phyloP scores from a whole-genome alignment of 2,329 filamentous ascomycete genomes.

The Aspergillus piperis region DNA sequence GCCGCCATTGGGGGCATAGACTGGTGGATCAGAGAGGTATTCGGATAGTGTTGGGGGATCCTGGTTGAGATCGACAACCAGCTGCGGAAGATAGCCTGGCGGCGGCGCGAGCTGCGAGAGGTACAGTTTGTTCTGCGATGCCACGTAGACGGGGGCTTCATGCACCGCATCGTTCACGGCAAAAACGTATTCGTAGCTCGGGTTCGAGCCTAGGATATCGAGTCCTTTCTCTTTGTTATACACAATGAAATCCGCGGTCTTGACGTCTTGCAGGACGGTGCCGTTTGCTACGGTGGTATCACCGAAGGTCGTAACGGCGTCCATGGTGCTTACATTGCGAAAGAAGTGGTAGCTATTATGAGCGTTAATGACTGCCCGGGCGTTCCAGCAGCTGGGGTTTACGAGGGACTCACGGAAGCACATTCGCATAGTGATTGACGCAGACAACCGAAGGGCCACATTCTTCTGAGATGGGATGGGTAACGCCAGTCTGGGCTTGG shows the following conservation, averaged over 20 bases:
- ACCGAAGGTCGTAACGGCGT: slow-evolving; percentile 29
- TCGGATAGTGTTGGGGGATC: slow-evolving; percentile 42
- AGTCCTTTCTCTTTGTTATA: slow-evolving; percentile 41
- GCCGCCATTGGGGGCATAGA: slow-evolving; percentile 49
- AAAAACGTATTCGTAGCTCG: slow-evolving; percentile 43
- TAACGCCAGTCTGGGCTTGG: slow-evolving; percentile 29
- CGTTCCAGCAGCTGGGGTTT: not conserved
- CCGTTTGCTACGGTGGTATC: slow-evolving; percentile 38
- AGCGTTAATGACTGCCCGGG: slow-evolving; percentile 19
- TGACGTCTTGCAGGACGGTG: slow-evolving; percentile 33
- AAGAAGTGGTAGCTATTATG: slow-evolving; percentile 42
- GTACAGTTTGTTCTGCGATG: slow-evolving; percentile 44
- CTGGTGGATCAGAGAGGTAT: slow-evolving; percentile 45
- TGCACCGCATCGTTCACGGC: slow-evolving; percentile 41
- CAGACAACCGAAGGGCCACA: slow-evolving; percentile 39
- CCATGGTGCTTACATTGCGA: slow-evolving; percentile 30
- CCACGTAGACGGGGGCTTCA: slow-evolving; percentile 47
- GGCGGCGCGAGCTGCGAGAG: slow-evolving; percentile 41
- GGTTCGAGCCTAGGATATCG: slow-evolving; percentile 39
- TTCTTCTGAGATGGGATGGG: slow-evolving; percentile 30
- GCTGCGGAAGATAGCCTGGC: slow-evolving; percentile 40
- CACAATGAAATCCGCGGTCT: slow-evolving; percentile 40
- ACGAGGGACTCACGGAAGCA: slow-evolving; percentile 21
- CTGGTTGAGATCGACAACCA: slow-evolving; percentile 47
- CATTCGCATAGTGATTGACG: slow-evolving; percentile 40